Percentiles rank a stretch among this genome's conserved stretches.
Evolutionary conservation across 75 land plant genomes (phyloP).

Genomic region (Selaginella tamariscina): DNA sequence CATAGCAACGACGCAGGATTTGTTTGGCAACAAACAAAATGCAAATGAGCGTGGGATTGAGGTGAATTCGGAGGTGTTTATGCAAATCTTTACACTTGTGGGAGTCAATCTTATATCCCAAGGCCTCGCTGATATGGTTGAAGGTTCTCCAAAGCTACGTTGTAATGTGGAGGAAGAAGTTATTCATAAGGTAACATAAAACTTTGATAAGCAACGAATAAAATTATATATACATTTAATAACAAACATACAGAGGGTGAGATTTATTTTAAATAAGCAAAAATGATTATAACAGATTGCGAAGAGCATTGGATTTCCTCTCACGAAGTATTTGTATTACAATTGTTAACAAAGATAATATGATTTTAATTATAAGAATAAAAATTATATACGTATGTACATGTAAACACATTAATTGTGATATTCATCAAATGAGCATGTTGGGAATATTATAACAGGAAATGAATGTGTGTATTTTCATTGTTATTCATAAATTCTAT

Average conservation of each 20-base stretch:
- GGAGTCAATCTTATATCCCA: conserved; percentile 67
- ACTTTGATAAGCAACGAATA: not conserved
- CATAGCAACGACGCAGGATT: conserved; percentile 40
- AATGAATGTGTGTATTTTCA: too few relatives aligned
- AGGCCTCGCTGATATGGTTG: conserved; percentile 77
- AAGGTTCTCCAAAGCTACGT: conserved; percentile 65
- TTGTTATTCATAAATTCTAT: too few relatives aligned
- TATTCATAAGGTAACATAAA: conserved; percentile 52
- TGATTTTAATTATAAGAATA: too few relatives aligned
- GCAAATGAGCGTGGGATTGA: conserved; percentile 30
- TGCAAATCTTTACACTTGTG: conserved; percentile 82
- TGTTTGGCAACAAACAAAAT: conserved; percentile 20
- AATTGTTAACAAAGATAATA: too few relatives aligned
- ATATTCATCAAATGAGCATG: too few relatives aligned
- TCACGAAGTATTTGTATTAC: conserved; percentile 51
- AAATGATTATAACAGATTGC: conserved; percentile 43
- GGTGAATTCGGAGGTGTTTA: conserved; percentile 69
- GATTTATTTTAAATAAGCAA: not conserved
- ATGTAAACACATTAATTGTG: too few relatives aligned
- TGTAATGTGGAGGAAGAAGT: conserved; percentile 60
- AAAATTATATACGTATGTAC: too few relatives aligned
- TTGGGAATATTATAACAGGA: too few relatives aligned
- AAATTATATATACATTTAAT: not conserved
- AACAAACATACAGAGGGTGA: not conserved
- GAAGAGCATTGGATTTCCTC: conserved; percentile 64